A percentile compares a stretch with the other conserved stretches of the same genome.
Evolutionary conservation across 2,329 filamentous ascomycete genomes (phyloP).

Genomic region (Talaromyces sp.): DNA sequence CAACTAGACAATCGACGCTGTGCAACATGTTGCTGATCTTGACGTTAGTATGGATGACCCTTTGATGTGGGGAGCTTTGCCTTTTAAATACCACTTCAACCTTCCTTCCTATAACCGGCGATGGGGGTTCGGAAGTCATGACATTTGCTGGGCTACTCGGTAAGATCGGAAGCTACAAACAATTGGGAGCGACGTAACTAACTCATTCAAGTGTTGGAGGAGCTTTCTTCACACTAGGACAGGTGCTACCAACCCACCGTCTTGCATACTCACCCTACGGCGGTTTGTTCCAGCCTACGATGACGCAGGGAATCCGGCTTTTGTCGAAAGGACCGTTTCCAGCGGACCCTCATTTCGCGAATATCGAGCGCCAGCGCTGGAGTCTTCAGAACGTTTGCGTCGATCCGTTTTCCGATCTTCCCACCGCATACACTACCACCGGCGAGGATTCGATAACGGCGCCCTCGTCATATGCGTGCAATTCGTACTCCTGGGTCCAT

Average conservation of each 20-base stretch:
- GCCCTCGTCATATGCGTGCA: constrained; percentile 68
- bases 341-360: constrained; percentile 46
- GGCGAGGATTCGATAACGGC: constrained; percentile 57
- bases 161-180: constrained; percentile 41
- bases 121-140: constrained; percentile 89
- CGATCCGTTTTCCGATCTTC: constrained; percentile 48
- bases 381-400: constrained; percentile 45
- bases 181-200: not conserved
- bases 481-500: constrained; percentile 82
- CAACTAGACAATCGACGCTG: constrained; percentile 17
- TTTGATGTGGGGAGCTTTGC: constrained; percentile 86
- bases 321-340: constrained; percentile 67
- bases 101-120: constrained; percentile 67
- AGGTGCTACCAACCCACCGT: constrained; percentile 87
- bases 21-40: constrained; percentile 29
- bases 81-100: constrained; percentile 68
- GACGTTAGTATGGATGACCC: constrained; percentile 80
- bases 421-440: constrained; percentile 42
- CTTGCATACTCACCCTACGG: constrained; percentile 73
- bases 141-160: constrained; percentile 91
- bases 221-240: constrained; percentile 83
- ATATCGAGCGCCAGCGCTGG: constrained; percentile 37
- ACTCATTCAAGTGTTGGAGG: constrained; percentile 57
- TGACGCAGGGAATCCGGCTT: constrained; percentile 80
- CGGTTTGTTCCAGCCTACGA: constrained; percentile 84